Evolutionary conservation across 2,329 filamentous ascomycete genomes (phyloP).

Genomic region (Emericellopsis atlantica): DNA sequence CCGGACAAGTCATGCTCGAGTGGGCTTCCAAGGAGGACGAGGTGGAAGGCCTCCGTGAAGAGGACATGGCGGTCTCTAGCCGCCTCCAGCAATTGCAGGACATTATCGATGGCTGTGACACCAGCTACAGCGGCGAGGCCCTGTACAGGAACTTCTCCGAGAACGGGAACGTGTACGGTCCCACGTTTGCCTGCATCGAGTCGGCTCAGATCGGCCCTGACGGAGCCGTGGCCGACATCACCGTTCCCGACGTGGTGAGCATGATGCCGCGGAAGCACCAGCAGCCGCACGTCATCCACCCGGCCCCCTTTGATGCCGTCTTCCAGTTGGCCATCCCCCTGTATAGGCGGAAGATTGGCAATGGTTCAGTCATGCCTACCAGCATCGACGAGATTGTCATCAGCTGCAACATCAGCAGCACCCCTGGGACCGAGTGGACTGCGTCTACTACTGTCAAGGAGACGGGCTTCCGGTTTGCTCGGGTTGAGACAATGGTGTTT

Average conservation of each 20-base stretch:
- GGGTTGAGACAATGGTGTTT: not conserved
- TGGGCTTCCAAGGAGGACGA: conserved; percentile 1
- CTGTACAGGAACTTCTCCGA: conserved; percentile 6
- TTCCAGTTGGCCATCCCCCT: conserved; percentile 1
- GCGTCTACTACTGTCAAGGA: not conserved
- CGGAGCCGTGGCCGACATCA: not conserved
- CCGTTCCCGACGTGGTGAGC: not conserved
- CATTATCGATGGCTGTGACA: not conserved
- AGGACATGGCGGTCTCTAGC: not conserved
- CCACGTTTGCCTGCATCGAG: conserved; percentile 3
- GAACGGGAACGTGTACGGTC: conserved; percentile 7
- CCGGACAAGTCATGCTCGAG: conserved; percentile 5
- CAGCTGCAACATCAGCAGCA: not conserved
- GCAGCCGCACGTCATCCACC: conserved; percentile 15
- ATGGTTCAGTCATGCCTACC: not conserved
- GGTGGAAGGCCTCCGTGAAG: not conserved
- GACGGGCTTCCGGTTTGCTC: not conserved
- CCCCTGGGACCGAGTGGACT: not conserved
- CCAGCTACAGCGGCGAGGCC: not conserved
- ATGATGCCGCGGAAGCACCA: conserved; percentile 7
- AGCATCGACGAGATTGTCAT: not conserved
- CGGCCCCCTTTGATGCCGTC: conserved; percentile 16
- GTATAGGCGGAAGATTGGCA: not conserved
- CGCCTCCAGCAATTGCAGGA: not conserved
- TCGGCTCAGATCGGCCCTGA: not conserved